Percentiles rank a stretch among this genome's conserved stretches.
Evolutionary conservation across 805 yeast species (phyloP).

Genomic region (Zygosaccharomyces pseudorouxii): DNA sequence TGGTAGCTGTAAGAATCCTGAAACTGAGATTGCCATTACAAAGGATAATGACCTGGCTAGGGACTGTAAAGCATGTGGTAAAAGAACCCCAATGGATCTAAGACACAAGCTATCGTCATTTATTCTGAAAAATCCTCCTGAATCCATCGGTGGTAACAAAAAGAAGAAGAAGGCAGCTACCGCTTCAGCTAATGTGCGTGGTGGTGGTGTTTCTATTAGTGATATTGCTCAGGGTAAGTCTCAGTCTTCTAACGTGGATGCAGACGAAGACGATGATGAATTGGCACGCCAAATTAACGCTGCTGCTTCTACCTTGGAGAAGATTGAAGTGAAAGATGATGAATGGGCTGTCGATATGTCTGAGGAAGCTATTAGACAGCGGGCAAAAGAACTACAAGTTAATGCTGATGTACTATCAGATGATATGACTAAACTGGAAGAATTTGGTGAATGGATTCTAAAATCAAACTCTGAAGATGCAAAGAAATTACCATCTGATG

Average conservation of each 20-base stretch:
- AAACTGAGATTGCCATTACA: conserved; percentile 77
- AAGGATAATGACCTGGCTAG: conserved; percentile 69
- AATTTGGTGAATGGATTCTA: conserved; percentile 87
- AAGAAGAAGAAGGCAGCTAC: conserved; percentile 79
- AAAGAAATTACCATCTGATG: conserved; percentile 67
- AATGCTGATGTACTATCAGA: conserved; percentile 41
- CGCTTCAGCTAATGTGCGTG: conserved; percentile 83
- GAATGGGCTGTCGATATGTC: conserved; percentile 98
- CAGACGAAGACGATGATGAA: conserved; percentile 59
- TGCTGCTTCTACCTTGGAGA: conserved; percentile 68
- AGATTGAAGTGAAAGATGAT: conserved; percentile 71
- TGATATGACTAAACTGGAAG: conserved; percentile 51
- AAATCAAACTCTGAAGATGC: conserved; percentile 46
- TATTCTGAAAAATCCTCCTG: conserved; percentile 86
- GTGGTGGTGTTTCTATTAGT: conserved; percentile 77
- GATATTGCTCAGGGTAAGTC: conserved; percentile 62
- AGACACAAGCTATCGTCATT: conserved; percentile 83
- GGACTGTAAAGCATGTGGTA: conserved; percentile 99
- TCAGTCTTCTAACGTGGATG: conserved; percentile 27
- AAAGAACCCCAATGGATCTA: conserved; percentile 75
- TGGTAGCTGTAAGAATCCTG: conserved; percentile 94
- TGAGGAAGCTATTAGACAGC: conserved; percentile 88
- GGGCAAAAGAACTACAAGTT: conserved; percentile 84
- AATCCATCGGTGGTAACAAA: conserved; percentile 46
- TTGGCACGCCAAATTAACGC: conserved; percentile 76